Percentiles rank a stretch among this genome's conserved stretches.
Conservation (phyloP, 2,329 filamentous ascomycete species). For the Diaporthe vaccinii region DNA sequence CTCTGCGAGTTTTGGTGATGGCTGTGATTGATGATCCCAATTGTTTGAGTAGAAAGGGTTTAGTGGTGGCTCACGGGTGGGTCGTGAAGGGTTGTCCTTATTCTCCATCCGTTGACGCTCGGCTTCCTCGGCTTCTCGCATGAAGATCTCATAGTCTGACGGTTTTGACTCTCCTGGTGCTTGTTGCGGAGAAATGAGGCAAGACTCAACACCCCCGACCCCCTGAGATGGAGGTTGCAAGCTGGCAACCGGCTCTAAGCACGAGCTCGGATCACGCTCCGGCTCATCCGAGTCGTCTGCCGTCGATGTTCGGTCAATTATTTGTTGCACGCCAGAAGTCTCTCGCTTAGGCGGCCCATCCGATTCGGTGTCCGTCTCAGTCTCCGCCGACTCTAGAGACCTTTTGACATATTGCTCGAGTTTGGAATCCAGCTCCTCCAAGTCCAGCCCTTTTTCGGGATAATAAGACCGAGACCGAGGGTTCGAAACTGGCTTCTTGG, state of each 20-base stretch:
- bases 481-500: slow-evolving; percentile 1
- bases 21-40: slow-evolving; percentile 8
- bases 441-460: slow-evolving; percentile 2
- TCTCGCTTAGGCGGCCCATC: not conserved
- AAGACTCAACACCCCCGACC: not conserved
- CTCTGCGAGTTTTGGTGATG: slow-evolving; percentile 26
- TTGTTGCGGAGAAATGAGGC: not conserved
- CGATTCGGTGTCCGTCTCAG: not conserved
- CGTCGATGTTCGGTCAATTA: not conserved
- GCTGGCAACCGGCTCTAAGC: slow-evolving; percentile 9
- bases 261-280: slow-evolving; percentile 24
- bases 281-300: slow-evolving; percentile 2
- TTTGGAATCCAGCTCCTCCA: slow-evolving; percentile 32
- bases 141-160: slow-evolving; percentile 37
- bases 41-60: slow-evolving; percentile 39
- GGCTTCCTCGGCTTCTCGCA: slow-evolving; percentile 33
- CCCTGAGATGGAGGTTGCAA: not conserved
- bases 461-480: not conserved
- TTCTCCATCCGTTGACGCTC: slow-evolving; percentile 26
- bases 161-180: not conserved
- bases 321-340: not conserved
- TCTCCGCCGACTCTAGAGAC: not conserved
- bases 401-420: slow-evolving; percentile 20
- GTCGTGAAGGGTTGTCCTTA: not conserved
- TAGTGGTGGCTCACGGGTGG: slow-evolving; percentile 11